phyloP scores from a whole-genome alignment of 768 basidiomycete species.

The Hemileccinum rubropunctum region DNA sequence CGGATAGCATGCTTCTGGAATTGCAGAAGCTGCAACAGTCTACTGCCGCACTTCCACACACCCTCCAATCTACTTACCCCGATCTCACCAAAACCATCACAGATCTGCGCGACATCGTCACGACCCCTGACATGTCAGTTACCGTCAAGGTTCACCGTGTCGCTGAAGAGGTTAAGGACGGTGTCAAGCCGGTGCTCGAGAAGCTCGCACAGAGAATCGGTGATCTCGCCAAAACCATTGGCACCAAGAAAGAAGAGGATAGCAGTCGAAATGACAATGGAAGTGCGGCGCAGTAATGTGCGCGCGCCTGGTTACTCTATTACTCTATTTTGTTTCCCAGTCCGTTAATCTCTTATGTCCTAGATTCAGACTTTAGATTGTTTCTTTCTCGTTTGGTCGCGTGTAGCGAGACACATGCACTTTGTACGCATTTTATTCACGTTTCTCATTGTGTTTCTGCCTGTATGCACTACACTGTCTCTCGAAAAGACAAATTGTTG shows the following conservation, averaged over 20 bases:
- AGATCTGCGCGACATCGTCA: conserved; percentile 54
- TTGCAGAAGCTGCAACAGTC: conserved; percentile 65
- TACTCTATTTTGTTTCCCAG: conserved; percentile 5
- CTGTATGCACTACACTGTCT: conserved; percentile 18
- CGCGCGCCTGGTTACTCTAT: not conserved
- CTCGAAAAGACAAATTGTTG: not conserved
- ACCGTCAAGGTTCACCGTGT: conserved; percentile 62
- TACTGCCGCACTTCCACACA: conserved; percentile 54
- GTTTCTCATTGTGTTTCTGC: conserved; percentile 6
- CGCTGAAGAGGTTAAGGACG: conserved; percentile 54
- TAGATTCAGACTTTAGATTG: conserved; percentile 29
- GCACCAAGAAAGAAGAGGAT: conserved; percentile 29
- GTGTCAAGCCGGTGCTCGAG: conserved; percentile 61
- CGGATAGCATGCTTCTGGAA: conserved; percentile 64
- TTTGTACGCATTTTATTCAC: conserved; percentile 21
- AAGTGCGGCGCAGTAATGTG: conserved; percentile 10
- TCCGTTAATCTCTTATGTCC: conserved; percentile 13
- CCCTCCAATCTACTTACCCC: conserved; percentile 56
- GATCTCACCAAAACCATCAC: conserved; percentile 51
- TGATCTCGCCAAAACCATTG: conserved; percentile 25
- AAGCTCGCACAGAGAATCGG: conserved; percentile 40
- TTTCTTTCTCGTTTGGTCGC: conserved; percentile 9
- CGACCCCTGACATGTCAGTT: conserved; percentile 51
- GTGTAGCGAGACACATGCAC: conserved; percentile 19
- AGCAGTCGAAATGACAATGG: conserved; percentile 6